Conservation (phyloP, 2,329 filamentous ascomycete genomes). For the Neocucurbitaria cava region DNA sequence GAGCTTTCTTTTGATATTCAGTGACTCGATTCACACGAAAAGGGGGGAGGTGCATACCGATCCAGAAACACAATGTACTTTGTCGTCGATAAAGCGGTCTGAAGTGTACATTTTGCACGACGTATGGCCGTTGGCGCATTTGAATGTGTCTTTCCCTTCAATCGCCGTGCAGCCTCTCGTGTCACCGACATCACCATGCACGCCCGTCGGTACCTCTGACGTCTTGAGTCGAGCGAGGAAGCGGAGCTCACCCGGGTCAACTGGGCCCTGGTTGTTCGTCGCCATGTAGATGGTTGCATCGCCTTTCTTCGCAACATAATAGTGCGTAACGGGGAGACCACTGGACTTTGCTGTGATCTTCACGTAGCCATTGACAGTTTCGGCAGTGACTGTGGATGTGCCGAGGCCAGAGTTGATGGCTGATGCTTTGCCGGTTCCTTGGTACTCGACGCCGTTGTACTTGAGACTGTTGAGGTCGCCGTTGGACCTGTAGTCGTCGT, state of each 20-base stretch:
- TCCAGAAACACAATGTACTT: conserved; percentile 30
- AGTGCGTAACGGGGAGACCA: conserved; percentile 27
- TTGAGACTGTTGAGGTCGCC: conserved; percentile 31
- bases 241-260: conserved; percentile 32
- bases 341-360: conserved; percentile 29
- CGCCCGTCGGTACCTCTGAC: conserved; percentile 25
- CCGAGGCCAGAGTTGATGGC: conserved; percentile 33
- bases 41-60: conserved; percentile 12
- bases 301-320: conserved; percentile 29
- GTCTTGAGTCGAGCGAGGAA: conserved; percentile 8
- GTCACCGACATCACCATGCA: conserved; percentile 30
- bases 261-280: conserved; percentile 27
- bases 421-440: conserved; percentile 25
- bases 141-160: conserved; percentile 34
- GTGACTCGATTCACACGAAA: neutral
- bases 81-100: conserved; percentile 33
- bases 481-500: conserved; percentile 18
- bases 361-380: conserved; percentile 28
- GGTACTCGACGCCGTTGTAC: conserved; percentile 31
- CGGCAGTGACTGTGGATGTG: conserved; percentile 28
- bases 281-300: conserved; percentile 32
- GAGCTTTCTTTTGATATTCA: conserved; percentile 13
- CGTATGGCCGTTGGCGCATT: conserved; percentile 25
- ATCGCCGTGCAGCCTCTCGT: conserved; percentile 27
- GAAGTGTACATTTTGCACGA: conserved; percentile 32